A percentile compares a stretch with the other conserved stretches of the same genome.
Evolutionary conservation across 768 basidiomycete species (phyloP).

Genomic region (Lactifluus rugatus): DNA sequence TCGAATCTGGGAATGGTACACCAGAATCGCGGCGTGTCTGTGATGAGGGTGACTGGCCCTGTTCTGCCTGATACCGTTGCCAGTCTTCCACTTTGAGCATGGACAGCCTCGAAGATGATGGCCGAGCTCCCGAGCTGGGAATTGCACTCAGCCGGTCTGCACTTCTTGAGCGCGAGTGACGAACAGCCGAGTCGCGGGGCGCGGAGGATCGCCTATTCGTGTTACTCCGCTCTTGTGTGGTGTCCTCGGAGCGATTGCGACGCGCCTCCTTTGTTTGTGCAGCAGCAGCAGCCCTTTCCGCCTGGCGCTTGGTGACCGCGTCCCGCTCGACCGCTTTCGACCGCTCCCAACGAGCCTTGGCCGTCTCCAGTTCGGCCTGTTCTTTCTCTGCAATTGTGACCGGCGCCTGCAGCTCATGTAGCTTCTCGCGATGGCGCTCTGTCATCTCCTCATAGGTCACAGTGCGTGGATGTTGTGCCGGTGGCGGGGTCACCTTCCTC

Average conservation of each 20-base stretch:
- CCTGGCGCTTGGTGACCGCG: constrained; percentile 60
- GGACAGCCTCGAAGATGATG: constrained; percentile 55
- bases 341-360: constrained; percentile 74
- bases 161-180: constrained; percentile 48
- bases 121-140: constrained; percentile 22
- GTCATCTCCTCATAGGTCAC: constrained; percentile 82
- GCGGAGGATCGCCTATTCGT: constrained; percentile 3
- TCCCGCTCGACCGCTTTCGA: constrained; percentile 66
- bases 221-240: constrained; percentile 14
- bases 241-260: constrained; percentile 38
- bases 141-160: constrained; percentile 47
- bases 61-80: constrained; percentile 61
- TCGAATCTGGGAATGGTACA: constrained; percentile 51
- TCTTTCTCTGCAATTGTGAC: constrained; percentile 74
- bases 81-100: constrained; percentile 80
- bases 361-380: constrained; percentile 63
- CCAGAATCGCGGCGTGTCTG: constrained; percentile 26
- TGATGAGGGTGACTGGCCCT: constrained; percentile 18
- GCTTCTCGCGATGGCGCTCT: constrained; percentile 77
- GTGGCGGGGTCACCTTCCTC: constrained; percentile 35
- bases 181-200: constrained; percentile 4
- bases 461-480: constrained; percentile 45
- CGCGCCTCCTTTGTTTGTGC: constrained; percentile 39
- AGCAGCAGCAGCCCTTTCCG: constrained; percentile 49
- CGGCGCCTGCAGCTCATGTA: constrained; percentile 74